These are phyloP conservation scores for Didymella glomerata DNA, from an alignment of 2,329 filamentous ascomycete genomes.

Conservation along the genomic window DNA sequence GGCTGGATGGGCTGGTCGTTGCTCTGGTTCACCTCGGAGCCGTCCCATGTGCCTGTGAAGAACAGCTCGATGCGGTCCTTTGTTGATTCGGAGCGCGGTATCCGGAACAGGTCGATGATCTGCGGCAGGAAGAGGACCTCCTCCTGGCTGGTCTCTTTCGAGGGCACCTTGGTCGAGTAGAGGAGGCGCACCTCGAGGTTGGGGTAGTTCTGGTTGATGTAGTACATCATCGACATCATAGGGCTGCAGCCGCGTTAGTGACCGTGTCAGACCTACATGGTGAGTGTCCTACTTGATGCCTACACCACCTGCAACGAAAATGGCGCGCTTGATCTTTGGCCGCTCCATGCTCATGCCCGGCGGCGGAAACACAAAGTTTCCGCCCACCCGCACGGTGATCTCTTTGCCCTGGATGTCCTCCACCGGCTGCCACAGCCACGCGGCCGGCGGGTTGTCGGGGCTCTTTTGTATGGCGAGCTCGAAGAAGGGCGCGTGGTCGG, in stretches of 20 bases:
- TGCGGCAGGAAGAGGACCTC: slow-evolving; percentile 50
- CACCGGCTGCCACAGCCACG: slow-evolving; percentile 73
- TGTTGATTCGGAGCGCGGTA: slow-evolving; percentile 36
- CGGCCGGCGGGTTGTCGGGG: slow-evolving; percentile 74
- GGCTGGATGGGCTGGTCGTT: slow-evolving; percentile 43
- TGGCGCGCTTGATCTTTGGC: slow-evolving; percentile 62
- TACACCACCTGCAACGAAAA: slow-evolving; percentile 83
- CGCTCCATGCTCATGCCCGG: slow-evolving; percentile 52
- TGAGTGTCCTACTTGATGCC: slow-evolving; percentile 72
- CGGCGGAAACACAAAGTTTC: slow-evolving; percentile 82
- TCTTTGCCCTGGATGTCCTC: slow-evolving; percentile 65
- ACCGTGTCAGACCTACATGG: slow-evolving; percentile 1
- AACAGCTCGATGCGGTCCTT: slow-evolving; percentile 48
- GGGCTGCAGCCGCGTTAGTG: slow-evolving; percentile 59
- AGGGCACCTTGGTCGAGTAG: slow-evolving; percentile 65
- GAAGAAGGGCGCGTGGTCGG: slow-evolving; percentile 60
- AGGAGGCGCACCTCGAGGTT: slow-evolving; percentile 64
- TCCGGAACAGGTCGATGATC: slow-evolving; percentile 45
- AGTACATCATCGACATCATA: slow-evolving; percentile 75
- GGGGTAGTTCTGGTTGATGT: slow-evolving; percentile 60
- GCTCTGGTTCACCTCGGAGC: slow-evolving; percentile 33
- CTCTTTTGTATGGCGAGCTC: slow-evolving; percentile 82
- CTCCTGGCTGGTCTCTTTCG: slow-evolving; percentile 36
- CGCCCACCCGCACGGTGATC: slow-evolving; percentile 76
- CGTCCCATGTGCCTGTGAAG: slow-evolving; percentile 48